Evolutionary conservation across 257 asterid species (phyloP), one percentile per base, ranked within the genome.

Genomic region (Jasminum sambac): DNA sequence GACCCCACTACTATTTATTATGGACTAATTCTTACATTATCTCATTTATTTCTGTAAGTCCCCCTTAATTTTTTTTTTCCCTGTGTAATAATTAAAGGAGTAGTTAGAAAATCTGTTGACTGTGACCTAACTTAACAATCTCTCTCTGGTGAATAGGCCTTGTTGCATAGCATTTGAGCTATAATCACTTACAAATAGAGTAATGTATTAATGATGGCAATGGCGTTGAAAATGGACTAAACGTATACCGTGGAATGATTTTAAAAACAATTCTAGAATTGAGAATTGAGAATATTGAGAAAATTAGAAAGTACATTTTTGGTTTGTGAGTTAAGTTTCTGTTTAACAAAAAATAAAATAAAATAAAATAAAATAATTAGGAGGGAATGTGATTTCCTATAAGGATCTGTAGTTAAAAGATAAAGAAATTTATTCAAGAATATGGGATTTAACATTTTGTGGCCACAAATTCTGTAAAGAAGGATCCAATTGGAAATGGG

Each of bases 1-100:
- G 80, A 72, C 78, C 81, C 84, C 81, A 76, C 80, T 30, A 41
- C 76, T 16, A 63, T 79, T 8, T 75, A 72, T 79, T 39, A 39
- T 39, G 11, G 12, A 39, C 43, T 39, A 48, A 48, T 48, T n/a
- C n/a, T 17, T 6, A 6, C 59, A 8, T 46, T n/a, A 46, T 46
- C 16, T 21, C 21, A 16, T 10, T n/a, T n/a, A n/a, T 7, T 19
- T 46, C 0, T 48, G 16, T n/a, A 14, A 30, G 36, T 30, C 36
- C 36, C 36, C 36, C 36, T 30, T 30, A 30, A 30, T 1, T 30
- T 30, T 30, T 30, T 30, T 30, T 30, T 30, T 30, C 36, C 4
- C 36, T 30, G 36, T 30, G 36, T 30, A 30, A 30, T 30, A 30
- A 30, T 30, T 30, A 30, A 30, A 13, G 0, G 55, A 46, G n/a